Evolutionary conservation across 2,329 filamentous ascomycete genomes (phyloP).

Genomic region (Gaeumannomyces tritici): DNA sequence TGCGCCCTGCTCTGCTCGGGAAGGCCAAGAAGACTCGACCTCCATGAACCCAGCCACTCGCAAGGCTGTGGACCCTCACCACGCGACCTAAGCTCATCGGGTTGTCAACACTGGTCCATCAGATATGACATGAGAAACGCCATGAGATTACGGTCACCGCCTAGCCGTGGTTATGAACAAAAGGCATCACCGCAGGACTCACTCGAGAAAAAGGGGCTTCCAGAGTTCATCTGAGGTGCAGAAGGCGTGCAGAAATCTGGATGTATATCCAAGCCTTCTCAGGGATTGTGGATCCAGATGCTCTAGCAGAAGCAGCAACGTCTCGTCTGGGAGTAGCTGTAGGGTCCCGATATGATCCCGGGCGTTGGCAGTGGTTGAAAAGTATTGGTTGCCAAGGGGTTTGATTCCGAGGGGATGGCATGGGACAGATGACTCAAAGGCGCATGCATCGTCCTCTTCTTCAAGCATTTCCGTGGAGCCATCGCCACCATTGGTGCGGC

Average conservation of each 20-base stretch:
- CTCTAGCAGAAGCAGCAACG: conserved; percentile 68
- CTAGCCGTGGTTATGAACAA: neutral
- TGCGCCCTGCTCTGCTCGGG: conserved; percentile 36
- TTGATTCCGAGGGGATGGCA: conserved; percentile 77
- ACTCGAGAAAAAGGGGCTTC: conserved; percentile 79
- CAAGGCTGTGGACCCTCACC: conserved; percentile 29
- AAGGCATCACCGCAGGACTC: conserved; percentile 35
- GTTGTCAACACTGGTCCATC: conserved; percentile 6
- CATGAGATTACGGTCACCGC: neutral
- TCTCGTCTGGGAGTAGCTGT: conserved; percentile 66
- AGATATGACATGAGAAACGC: neutral
- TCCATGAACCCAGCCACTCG: conserved; percentile 77
- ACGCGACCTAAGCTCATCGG: conserved; percentile 16
- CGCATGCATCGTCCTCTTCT: neutral
- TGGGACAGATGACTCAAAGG: conserved; percentile 45
- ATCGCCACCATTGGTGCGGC: conserved; percentile 4
- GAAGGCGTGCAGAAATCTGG: conserved; percentile 80
- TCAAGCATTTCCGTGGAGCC: neutral
- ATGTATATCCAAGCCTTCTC: conserved; percentile 61
- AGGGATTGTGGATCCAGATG: conserved; percentile 56
- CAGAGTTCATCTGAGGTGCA: conserved; percentile 78
- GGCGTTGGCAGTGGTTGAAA: conserved; percentile 56
- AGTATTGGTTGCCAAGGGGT: conserved; percentile 73
- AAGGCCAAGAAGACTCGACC: conserved; percentile 62
- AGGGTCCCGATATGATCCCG: conserved; percentile 58